Evolutionary conservation across 345 rosid genomes (phyloP).

Genomic region (Boechera stricta): DNA sequence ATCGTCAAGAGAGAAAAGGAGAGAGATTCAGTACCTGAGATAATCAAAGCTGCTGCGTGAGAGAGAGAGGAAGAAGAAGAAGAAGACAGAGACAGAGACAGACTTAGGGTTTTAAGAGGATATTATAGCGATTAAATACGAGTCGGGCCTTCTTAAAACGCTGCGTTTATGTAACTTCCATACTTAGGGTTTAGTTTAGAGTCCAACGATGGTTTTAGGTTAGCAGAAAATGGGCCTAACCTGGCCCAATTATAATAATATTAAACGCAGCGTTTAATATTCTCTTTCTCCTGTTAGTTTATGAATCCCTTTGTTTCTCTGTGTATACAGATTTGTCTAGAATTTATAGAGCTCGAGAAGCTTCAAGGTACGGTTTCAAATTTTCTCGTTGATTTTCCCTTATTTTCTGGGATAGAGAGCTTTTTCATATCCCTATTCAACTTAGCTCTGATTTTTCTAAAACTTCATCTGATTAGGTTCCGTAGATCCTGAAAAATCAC

Average conservation of each 20-base stretch:
- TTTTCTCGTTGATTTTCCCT: neutral
- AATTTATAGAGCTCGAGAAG: conserved; percentile 21
- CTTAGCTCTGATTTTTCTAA: conserved; percentile 5
- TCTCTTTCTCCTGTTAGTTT: neutral
- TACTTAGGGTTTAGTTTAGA: conserved; percentile 1
- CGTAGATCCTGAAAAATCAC: neutral
- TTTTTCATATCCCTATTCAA: neutral
- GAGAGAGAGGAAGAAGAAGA: neutral
- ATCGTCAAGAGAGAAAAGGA: neutral
- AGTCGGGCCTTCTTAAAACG: neutral
- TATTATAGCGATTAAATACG: conserved; percentile 1
- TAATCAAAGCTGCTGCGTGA: conserved; percentile 16
- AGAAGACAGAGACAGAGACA: neutral
- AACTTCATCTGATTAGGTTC: conserved; percentile 22
- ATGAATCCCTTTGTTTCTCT: neutral
- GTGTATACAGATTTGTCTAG: neutral
- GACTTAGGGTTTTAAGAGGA: conserved; percentile 31
- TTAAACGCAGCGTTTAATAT: neutral
- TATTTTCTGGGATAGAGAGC: no score
- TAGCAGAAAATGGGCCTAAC: conserved; percentile 4
- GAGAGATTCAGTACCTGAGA: conserved; percentile 13
- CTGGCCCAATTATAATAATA: conserved; percentile 3
- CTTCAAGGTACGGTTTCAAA: conserved; percentile 26
- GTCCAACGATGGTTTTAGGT: neutral
- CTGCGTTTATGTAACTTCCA: conserved; percentile 6